phyloP scores from a whole-genome alignment of 805 yeast genomes.

The Kazachstania viticola region DNA sequence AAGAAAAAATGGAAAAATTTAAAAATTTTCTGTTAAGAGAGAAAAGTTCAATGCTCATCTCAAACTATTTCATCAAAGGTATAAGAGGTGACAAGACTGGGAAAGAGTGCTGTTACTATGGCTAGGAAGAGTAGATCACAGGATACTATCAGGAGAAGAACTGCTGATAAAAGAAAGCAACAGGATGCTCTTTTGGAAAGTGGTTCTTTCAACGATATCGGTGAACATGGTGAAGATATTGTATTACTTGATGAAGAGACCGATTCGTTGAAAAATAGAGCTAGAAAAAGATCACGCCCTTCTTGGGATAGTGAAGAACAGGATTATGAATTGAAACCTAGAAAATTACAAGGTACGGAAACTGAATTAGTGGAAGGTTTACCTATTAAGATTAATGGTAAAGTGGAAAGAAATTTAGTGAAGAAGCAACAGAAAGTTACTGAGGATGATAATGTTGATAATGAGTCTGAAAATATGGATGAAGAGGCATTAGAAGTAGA shows the following conservation, averaged over 20 bases:
- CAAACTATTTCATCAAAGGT: too few relatives aligned
- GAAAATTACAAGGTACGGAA: constrained; percentile 35
- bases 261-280: too few relatives aligned
- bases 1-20: constrained; percentile 1
- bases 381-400: constrained; percentile 74
- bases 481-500: constrained; percentile 23
- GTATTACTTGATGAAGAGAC: constrained; percentile 2
- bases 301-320: constrained; percentile 68
- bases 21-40: too few relatives aligned
- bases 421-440: constrained; percentile 8
- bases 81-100: background rate
- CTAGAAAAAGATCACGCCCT: constrained; percentile 6
- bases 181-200: constrained; percentile 20
- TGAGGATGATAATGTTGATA: constrained; percentile 9
- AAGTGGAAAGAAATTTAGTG: constrained; percentile 52
- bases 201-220: constrained; percentile 15
- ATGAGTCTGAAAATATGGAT: constrained; percentile 10
- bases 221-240: constrained; percentile 10
- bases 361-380: constrained; percentile 48
- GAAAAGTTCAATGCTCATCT: constrained; percentile 4
- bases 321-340: constrained; percentile 66
- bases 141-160: constrained; percentile 18
- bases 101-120: constrained; percentile 7
- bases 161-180: constrained; percentile 22
- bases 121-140: constrained; percentile 21